Evolutionary conservation across 1,284 basidiomycete genomes (phyloP), one percentile per base, ranked within the genome.

Genomic region (Heterobasidion occidentale): DNA sequence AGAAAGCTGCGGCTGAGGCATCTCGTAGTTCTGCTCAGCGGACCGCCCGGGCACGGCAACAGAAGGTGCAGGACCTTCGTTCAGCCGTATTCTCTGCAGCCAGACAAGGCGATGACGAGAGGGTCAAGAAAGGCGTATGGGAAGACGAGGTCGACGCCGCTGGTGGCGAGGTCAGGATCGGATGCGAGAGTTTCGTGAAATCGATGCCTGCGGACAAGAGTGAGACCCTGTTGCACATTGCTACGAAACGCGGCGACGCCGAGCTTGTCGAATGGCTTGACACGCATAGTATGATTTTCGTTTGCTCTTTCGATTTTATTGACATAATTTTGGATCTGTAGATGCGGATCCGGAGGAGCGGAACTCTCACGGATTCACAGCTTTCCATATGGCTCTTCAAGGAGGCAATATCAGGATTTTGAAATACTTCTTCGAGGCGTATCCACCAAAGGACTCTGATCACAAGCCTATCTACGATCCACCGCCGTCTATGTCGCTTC

Each of bases 291-390:
- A 63, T 60, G 80, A 64, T 4, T 7, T 45, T 14, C 7, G 11
- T 7, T 5, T 44, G 9, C 20, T 6, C 9, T 17, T 19, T 20
- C 11, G 35, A 12, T 14, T 42, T 12, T 36, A 52, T 52, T 57
- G 59, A 59, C 56, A 60, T 60, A 63, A 62, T 56, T 59, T 61
- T 59, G 61, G 14, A 20, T 57, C 52, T 56, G 58, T 64, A 90
- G 88, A 81, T 69, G 85, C 85, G 51, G 84, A 88, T 59, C 72
- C 79, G 20, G 86, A 88, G 57, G 87, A 90, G 67, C 77, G 79
- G 54, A 77, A 89, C 67, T 75, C 74, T 0, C 61, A 72, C 52
- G 77, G 77, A 34, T 69, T 78, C 53, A 85, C 86, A 3, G 77
- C 83, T 1, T 83, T 88, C 70, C 87, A 90, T 66, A 60, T 81